phyloP scores from a whole-genome alignment of 164 flowering plant species.

The Litsea cubeba region DNA sequence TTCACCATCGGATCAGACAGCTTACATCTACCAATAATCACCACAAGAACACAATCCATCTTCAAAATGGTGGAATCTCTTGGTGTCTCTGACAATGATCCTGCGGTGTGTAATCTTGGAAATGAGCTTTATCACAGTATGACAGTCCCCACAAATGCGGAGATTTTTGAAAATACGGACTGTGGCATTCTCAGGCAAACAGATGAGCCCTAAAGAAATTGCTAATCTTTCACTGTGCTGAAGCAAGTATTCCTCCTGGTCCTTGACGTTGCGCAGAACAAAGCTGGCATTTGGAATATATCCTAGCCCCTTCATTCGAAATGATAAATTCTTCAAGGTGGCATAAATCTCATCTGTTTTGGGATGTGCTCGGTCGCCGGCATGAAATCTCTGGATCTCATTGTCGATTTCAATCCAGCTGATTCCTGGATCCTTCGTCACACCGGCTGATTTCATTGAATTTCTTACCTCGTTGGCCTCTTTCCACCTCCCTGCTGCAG shows the following conservation, averaged over 20 bases:
- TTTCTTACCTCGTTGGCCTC: constrained; percentile 11
- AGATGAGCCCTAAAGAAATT: constrained; percentile 5
- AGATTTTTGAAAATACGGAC: constrained; percentile 11
- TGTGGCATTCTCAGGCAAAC: neutral
- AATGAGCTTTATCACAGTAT: constrained; percentile 3
- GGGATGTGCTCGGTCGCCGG: constrained; percentile 10
- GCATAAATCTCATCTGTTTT: constrained; percentile 7
- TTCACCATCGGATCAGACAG: too few species aligned
- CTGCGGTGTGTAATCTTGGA: constrained; percentile 10
- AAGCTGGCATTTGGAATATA: constrained; percentile 9
- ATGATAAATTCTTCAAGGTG: neutral
- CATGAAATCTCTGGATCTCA: constrained; percentile 7
- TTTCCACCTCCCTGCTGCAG: constrained; percentile 7
- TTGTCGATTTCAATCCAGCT: constrained; percentile 16
- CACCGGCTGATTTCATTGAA: constrained; percentile 7
- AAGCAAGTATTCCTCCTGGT: constrained; percentile 5
- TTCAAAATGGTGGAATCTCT: constrained; percentile 12
- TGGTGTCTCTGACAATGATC: constrained; percentile 27
- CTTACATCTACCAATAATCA: constrained; percentile 24
- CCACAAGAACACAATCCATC: constrained; percentile 29
- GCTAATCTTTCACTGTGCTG: constrained; percentile 16
- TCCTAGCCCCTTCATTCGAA: constrained; percentile 8
- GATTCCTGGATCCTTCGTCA: constrained; percentile 10
- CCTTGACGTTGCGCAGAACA: constrained; percentile 7
- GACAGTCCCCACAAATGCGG: constrained; percentile 8